Conservation (phyloP, 2,329 filamentous ascomycete species). For the Aspergillus viridinutans region DNA sequence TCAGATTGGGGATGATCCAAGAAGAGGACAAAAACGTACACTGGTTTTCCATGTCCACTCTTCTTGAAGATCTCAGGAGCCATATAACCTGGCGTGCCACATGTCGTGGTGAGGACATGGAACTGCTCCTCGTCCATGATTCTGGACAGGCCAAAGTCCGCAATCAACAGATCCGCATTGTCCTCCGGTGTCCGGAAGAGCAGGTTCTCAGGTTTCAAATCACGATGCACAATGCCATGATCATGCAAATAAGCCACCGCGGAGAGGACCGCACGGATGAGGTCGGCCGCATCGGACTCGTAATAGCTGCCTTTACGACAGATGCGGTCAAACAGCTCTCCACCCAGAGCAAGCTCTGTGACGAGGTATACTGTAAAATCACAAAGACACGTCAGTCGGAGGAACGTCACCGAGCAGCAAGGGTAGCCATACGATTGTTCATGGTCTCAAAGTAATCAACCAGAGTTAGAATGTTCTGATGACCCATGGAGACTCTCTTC, state of each 20-base stretch:
- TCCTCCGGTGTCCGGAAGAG: conserved; percentile 96
- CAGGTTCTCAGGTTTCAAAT: conserved; percentile 95
- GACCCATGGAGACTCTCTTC: conserved; percentile 97
- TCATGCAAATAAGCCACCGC: conserved; percentile 99
- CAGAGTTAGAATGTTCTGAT: conserved; percentile 94
- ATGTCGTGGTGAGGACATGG: conserved; percentile 94
- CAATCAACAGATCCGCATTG: conserved; percentile 93
- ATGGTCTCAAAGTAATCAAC: conserved; percentile 99
- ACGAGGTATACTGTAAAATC: conserved; percentile 73
- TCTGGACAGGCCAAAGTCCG: conserved; percentile 89
- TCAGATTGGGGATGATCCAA: background rate
- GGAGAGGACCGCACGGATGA: conserved; percentile 90
- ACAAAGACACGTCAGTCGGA: background rate
- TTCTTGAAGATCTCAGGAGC: conserved; percentile 99
- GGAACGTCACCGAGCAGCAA: background rate
- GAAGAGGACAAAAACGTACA: conserved; percentile 48
- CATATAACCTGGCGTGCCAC: conserved; percentile 98
- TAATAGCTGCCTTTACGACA: conserved; percentile 98
- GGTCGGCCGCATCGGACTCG: conserved; percentile 91
- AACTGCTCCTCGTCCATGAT: conserved; percentile 99
- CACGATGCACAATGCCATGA: conserved; percentile 96
- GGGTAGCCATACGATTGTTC: conserved; percentile 69
- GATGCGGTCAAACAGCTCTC: conserved; percentile 96
- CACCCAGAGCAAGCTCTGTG: conserved; percentile 91
- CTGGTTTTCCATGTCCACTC: conserved; percentile 93